Percentiles rank a stretch among this genome's conserved stretches.
Evolutionary conservation across 2,329 filamentous ascomycete species (phyloP).

Genomic region (Aspergillus pseudonomiae): DNA sequence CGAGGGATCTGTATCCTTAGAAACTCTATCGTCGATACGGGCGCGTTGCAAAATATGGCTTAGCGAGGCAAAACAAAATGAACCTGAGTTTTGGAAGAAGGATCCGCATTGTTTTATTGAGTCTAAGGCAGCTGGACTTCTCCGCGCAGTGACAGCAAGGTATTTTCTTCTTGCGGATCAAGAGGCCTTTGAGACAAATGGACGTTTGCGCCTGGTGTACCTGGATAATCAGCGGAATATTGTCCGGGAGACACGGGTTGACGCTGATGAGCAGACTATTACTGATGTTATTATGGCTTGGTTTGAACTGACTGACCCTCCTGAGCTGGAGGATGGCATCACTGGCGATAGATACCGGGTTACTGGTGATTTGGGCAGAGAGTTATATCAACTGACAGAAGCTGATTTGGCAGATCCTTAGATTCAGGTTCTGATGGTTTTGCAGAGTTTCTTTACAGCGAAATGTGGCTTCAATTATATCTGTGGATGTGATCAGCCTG

Average conservation of each 20-base stretch:
- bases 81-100: slow-evolving; percentile 2
- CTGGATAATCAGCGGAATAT: slow-evolving; percentile 13
- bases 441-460: neutral
- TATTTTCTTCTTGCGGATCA: slow-evolving; percentile 8
- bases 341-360: slow-evolving; percentile 21
- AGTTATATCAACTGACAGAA: slow-evolving; percentile 11
- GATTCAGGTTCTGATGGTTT: neutral
- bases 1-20: neutral
- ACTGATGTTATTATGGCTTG: slow-evolving; percentile 8
- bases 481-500: neutral
- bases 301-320: neutral
- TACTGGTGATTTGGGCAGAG: slow-evolving; percentile 11
- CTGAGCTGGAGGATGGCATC: slow-evolving; percentile 4
- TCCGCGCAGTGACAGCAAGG: neutral
- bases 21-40: neutral
- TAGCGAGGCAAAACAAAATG: neutral
- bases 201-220: slow-evolving; percentile 11
- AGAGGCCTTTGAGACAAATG: slow-evolving; percentile 10
- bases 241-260: slow-evolving; percentile 5
- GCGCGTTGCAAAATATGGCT: neutral
- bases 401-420: slow-evolving; percentile 1
- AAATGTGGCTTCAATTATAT: neutral
- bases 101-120: slow-evolving; percentile 6
- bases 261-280: slow-evolving; percentile 4
- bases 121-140: slow-evolving; percentile 5